Base-by-base conservation (phyloP, 2,329 filamentous ascomycete genomes). In the Neospermospora avenae region DNA sequence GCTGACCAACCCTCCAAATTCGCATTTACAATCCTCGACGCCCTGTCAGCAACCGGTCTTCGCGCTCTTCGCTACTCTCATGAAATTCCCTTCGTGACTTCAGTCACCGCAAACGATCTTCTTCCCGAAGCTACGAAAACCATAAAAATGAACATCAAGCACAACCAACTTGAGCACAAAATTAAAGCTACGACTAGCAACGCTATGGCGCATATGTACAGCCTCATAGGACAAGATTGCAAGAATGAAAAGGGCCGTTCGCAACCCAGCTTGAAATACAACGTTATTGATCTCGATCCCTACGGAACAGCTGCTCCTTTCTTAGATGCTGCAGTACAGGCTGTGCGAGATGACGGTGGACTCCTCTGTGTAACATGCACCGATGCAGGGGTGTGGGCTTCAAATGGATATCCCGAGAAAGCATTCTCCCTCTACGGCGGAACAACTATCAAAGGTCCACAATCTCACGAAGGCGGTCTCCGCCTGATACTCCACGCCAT, bases 341-440 rank as follows among this genome's bases (percentile, higher is more conserved):
- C 90, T 1, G 83, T 97, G 7, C 86, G 82, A 52, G 84, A 89
- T 65, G 91, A 97, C 68, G 93, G 93, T 1, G 95, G 95, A 3
- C 80, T 99, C 41, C 81, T 99, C 4, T 97, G 93, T 73, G 89
- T 99, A 4, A 99, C 95, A 1, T 99, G 95, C 75, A 99, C 95
- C 0, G 95, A 99, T 74, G 93, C 93, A 10, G 92, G 90, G 10
- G 91, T 99, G 2, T 99, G 93, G 83, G 93, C 93, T 1, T 96
- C 93, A 0, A 90, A 91, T 67, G 91, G 93, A 58, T 99, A 98
- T 71, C 87, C 90, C 1, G 95, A 99, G 74, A 99, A 99, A 78
- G 85, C 91, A 3, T 99, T 87, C 73, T 87, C 93, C 1, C 80
- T 96, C n/a, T 99, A 99, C 71, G 95, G 95, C 3, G 95, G 95